Evolutionary conservation across 805 yeast species (phyloP), one percentile per base, ranked within the genome.

Genomic region (Maudiozyma serrabonitensis): DNA sequence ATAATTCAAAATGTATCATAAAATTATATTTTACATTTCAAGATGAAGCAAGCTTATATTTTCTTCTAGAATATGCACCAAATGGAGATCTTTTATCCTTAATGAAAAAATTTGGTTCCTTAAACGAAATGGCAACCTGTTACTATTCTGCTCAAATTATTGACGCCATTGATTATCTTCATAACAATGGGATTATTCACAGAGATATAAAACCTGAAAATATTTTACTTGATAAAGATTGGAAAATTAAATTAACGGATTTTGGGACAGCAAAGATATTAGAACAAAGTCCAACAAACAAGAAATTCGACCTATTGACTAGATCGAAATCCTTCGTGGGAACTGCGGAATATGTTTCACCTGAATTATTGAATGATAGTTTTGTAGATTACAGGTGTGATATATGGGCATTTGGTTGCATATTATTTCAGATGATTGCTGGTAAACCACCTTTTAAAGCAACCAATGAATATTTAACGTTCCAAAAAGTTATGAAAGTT

Each of bases 391-490:
- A 81, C 57, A 89, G 97, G 1, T 86, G 96, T 46, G 99, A 93
- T 68, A 83, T 93, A n/a, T 93, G 99, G 99, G 91, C 98, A 11
- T 87, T 95, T 67, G 99, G 99, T 1, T 89, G 98, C 64, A 91
- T 93, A 7, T 67, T 93, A 0, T 93, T 86, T 66, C 98, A 93
- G 64, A 87, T 93, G 95, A 80, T 90, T 23, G 95, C 95, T 52
- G 96, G 97, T 0, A 78, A 76, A 54, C 93, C 97, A 1, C 95
- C 95, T 4, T 86, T 86, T 64, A 85, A 84, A 60, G 95, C 90
- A 1, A 75, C 88, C 0, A 86, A 85, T 61, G 95, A 86, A 60
- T 86, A 85, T 59, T 67, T 83, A 50, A 86, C 91, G 0, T 86
- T 86, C 62, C 95, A 86, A 61, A 86, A 86, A 60, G 84, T 86